Base-by-base conservation (phyloP, 805 yeast species). In the Starmerella sp. region DNA sequence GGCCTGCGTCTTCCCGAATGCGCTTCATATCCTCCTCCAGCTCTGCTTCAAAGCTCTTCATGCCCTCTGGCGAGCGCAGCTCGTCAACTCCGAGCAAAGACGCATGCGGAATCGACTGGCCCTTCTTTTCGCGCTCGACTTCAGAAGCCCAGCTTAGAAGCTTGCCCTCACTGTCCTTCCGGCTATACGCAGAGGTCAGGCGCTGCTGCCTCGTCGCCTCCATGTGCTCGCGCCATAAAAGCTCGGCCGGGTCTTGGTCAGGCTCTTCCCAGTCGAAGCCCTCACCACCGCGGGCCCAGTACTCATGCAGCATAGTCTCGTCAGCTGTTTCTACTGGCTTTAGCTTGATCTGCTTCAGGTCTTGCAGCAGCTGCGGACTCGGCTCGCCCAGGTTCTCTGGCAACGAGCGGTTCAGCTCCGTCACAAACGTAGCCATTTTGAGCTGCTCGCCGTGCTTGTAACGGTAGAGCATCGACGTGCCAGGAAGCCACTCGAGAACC, bases 231-330 rank as follows among this genome's bases (percentile, higher is more conserved):
- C 63, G 52, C 71, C 71, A 69, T 5, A 66, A 45, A 11, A 65
- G 57, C 22, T 82, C 88, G 0, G 93, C 95, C 0, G 95, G 95
- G 65, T 87, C 95, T 64, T 84, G 84, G 65, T 86, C 95, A 0
- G 95, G 95, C 65, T 86, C 95, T 11, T 79, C 83, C 95, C 95
- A 86, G 57, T 83, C 86, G 65, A 85, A 86, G 13, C 88, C 89
- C 53, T 83, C 90, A 34, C 95, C 95, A 7, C 87, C 86, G 43
- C 84, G 76, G 65, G 86, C 80, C 95, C 95, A 86, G 69, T 86
- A 86, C 62, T 88, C 95, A 64, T 86, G 84, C 61, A 86, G 62
- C 72, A 80, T 74, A 48, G 78, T 65, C 57, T 86, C 95, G 57
- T 79, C 83, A 54, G 81, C 79, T 48, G 84, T 80, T 61, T 79